A percentile compares a stretch with the other conserved stretches of the same genome.
phyloP scores from a whole-genome alignment of 2,329 filamentous ascomycete genomes.

The Stachybotrys elegans region DNA sequence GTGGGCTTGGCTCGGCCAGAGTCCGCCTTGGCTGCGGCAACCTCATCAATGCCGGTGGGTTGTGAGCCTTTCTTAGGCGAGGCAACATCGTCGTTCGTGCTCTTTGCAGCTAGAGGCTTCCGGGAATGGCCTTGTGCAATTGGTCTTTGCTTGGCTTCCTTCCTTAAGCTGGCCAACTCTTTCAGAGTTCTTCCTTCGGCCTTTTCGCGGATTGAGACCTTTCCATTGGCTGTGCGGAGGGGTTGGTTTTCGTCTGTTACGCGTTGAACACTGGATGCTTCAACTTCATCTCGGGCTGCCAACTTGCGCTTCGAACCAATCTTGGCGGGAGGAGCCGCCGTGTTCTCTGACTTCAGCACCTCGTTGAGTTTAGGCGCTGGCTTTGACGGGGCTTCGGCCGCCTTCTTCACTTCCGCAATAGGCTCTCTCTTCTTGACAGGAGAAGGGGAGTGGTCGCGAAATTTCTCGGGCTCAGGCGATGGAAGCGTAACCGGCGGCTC shows the following conservation, averaged over 20 bases:
- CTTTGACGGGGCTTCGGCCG: not conserved
- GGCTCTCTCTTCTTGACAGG: constrained; percentile 20
- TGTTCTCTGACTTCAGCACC: not conserved
- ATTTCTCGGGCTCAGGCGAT: constrained; percentile 21
- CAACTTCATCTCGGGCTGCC: constrained; percentile 49
- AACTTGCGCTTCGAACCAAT: constrained; percentile 54
- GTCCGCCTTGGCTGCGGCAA: constrained; percentile 33
- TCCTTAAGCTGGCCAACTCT: constrained; percentile 36
- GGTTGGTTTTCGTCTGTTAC: constrained; percentile 22
- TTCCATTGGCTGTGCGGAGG: constrained; percentile 15
- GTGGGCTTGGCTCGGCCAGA: constrained; percentile 19
- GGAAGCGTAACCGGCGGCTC: constrained; percentile 24
- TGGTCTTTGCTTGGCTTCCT: constrained; percentile 31
- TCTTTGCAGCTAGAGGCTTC: constrained; percentile 52
- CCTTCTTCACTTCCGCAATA: not conserved
- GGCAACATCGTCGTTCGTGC: constrained; percentile 52
- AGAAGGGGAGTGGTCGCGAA: constrained; percentile 13
- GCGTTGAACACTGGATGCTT: constrained; percentile 22
- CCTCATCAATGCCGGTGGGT: constrained; percentile 26
- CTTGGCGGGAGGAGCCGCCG: constrained; percentile 26
- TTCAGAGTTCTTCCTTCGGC: constrained; percentile 39
- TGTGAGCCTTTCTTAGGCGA: constrained; percentile 51
- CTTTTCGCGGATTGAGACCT: constrained; percentile 27
- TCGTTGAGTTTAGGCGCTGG: no score
- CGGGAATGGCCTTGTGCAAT: constrained; percentile 27